These are phyloP conservation scores for Polychytrium aggregatum DNA, from an alignment of 192 early-diverging fungal genomes.

Conservation along the genomic window DNA sequence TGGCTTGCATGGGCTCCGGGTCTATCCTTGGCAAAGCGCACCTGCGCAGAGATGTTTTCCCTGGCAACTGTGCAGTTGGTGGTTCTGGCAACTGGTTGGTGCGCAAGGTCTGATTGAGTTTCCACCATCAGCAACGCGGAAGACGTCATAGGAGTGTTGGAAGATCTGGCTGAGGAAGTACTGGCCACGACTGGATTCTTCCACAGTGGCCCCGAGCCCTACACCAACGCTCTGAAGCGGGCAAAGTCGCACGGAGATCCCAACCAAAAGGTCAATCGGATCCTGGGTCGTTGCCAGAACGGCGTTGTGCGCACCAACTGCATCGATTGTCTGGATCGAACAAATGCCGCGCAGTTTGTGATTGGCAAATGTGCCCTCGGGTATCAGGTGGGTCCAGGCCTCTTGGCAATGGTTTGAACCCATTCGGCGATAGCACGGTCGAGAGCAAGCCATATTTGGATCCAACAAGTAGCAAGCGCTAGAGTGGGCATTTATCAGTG, in stretches of 20 bases:
- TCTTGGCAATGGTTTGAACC: too few relatives aligned
- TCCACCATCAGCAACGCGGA: slow-evolving; percentile 38
- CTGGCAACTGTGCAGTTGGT: background rate
- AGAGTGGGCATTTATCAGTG: too few relatives aligned
- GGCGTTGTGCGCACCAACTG: slow-evolving; percentile 94
- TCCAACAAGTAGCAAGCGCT: too few relatives aligned
- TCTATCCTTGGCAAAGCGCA: too few relatives aligned
- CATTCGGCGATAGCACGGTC: too few relatives aligned
- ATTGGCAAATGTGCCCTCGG: slow-evolving; percentile 90
- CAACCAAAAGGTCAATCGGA: slow-evolving; percentile 6
- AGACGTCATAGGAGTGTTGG: slow-evolving; percentile 81
- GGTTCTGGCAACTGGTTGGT: too few relatives aligned
- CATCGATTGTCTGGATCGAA: slow-evolving; percentile 96
- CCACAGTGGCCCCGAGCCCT: slow-evolving; percentile 72
- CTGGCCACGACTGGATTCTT: slow-evolving; percentile 82
- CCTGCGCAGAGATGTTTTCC: background rate
- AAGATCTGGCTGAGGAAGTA: slow-evolving; percentile 78
- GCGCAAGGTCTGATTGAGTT: too few relatives aligned
- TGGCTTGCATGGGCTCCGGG: too few relatives aligned
- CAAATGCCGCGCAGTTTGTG: slow-evolving; percentile 93
- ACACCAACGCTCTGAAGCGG: slow-evolving; percentile 23
- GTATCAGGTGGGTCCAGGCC: slow-evolving; percentile 47
- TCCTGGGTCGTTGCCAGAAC: slow-evolving; percentile 47
- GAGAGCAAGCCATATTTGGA: too few relatives aligned
- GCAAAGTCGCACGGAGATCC: slow-evolving; percentile 3